A percentile compares a stretch with the other conserved stretches of the same genome.
phyloP scores from a whole-genome alignment of 1,284 basidiomycete genomes.

The Cerrena zonata region DNA sequence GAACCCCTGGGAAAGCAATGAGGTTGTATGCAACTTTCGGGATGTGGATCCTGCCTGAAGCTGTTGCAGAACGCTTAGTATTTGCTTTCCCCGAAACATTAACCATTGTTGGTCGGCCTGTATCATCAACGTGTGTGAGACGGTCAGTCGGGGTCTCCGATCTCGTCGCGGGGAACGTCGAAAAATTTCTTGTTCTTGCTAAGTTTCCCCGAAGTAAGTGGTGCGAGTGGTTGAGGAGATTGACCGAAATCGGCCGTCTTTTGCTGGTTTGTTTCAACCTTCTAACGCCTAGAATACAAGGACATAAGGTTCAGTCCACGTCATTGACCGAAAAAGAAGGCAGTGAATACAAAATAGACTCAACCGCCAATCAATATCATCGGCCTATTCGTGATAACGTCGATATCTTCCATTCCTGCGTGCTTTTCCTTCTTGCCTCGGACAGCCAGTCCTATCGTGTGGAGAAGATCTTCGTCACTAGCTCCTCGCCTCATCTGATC shows the following conservation, averaged over 20 bases:
- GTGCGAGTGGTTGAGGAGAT: neutral
- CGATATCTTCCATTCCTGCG: conserved; percentile 76
- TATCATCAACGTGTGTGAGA: conserved; percentile 67
- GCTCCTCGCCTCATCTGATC: conserved; percentile 65
- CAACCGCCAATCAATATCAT: conserved; percentile 91
- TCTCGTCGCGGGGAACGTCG: neutral
- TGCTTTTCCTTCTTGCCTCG: conserved; percentile 78
- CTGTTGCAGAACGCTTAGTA: conserved; percentile 71
- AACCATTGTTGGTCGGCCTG: conserved; percentile 74
- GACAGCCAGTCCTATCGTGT: conserved; percentile 63
- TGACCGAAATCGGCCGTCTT: neutral
- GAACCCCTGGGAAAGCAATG: conserved; percentile 35
- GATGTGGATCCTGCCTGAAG: conserved; percentile 71
- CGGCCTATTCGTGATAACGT: conserved; percentile 70
- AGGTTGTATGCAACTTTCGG: conserved; percentile 61
- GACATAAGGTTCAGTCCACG: conserved; percentile 13
- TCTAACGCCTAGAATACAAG: conserved; percentile 6
- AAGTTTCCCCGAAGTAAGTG: neutral
- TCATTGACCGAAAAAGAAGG: conserved; percentile 1
- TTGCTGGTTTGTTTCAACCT: neutral
- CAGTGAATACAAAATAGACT: conserved; percentile 37
- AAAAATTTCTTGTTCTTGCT: neutral
- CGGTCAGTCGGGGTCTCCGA: neutral
- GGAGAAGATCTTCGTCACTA: conserved; percentile 59
- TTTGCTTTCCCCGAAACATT: conserved; percentile 63